Evolutionary conservation across 352 stramenopile species (phyloP).

Genomic region (Pythium myriotylum): DNA sequence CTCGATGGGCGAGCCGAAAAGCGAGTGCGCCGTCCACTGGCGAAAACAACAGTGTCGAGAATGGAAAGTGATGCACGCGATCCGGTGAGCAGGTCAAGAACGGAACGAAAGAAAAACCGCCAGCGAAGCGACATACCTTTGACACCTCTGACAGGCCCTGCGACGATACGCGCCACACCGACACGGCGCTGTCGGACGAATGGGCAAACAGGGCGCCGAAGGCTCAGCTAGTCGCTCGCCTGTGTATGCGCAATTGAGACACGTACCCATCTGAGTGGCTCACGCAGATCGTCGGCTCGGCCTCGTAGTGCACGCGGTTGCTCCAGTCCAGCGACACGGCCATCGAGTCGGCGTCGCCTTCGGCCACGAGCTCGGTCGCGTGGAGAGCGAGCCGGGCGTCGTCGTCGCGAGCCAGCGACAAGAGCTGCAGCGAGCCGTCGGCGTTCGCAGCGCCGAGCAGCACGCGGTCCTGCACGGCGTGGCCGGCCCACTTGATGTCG

Average conservation of each 20-base stretch:
- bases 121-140: constrained; percentile 37
- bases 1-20: constrained; percentile 80
- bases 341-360: constrained; percentile 55
- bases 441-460: constrained; percentile 68
- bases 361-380: constrained; percentile 39
- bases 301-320: constrained; percentile 54
- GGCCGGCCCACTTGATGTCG: constrained; percentile 81
- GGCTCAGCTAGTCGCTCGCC: too few species aligned
- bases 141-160: constrained; percentile 37
- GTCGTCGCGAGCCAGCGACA: constrained; percentile 34
- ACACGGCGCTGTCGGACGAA: constrained; percentile 35
- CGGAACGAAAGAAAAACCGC: too few species aligned
- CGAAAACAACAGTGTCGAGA: background rate
- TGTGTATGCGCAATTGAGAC: constrained; percentile 20
- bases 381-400: constrained; percentile 25
- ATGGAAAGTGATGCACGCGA: too few species aligned
- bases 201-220: constrained; percentile 8
- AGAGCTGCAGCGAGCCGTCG: constrained; percentile 67
- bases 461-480: constrained; percentile 50
- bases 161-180: constrained; percentile 49
- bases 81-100: too few species aligned
- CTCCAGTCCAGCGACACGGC: constrained; percentile 87
- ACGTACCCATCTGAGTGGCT: constrained; percentile 82
- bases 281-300: constrained; percentile 67
- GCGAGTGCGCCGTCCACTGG: constrained; percentile 74